Evolutionary conservation across 371 early-diverging fungal species (phyloP), one percentile per base, ranked within the genome.

Genomic region (Mortierella sp.): DNA sequence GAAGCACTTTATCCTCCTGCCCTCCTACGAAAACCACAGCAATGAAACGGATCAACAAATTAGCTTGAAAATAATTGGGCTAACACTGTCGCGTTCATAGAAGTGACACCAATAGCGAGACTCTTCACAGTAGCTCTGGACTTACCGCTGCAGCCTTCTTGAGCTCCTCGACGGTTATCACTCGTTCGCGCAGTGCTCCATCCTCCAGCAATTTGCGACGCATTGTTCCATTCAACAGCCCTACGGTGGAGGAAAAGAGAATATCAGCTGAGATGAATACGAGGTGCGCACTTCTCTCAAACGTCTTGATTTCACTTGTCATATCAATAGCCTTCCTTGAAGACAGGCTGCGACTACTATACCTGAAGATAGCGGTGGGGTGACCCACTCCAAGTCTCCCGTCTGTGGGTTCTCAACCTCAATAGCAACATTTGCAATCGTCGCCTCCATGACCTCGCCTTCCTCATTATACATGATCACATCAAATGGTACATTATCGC

Each of bases 391-490:
- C 31, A 86, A 0, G 40, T 67, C n/a, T 24, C 74, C 72, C 24
- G 80, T 46, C 71, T 88, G 73, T 74, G 70, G 37, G 26, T 78
- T 71, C 40, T 72, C 57, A 31, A 85, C 75, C 13, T 87, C 83
- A 24, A 93, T 67, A 21, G 93, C 92, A 44, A 93, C 88, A 70
- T 93, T 93, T 16, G 93, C 92, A 67, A 93, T 91, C 34, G 91
- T 89, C 0, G 92, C 87, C 77, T 93, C 93, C 59, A 93, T 93
- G 3, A 93, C 78, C 28, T 92, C 83, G 0, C 74, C 34, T 1
- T 89, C 54, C 37, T 88, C 71, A 67, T 93, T 93, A 83, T 87
- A 91, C 51, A 93, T 67, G 6, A 93, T 76, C 54, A 92, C 93
- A 77, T 93, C 93, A 77, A 91, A 92, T 0, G 90, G 89, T 19